Evolutionary conservation across 2,329 filamentous ascomycete species (phyloP), one percentile per base, ranked within the genome.

Genomic region (Calonectria montana): DNA sequence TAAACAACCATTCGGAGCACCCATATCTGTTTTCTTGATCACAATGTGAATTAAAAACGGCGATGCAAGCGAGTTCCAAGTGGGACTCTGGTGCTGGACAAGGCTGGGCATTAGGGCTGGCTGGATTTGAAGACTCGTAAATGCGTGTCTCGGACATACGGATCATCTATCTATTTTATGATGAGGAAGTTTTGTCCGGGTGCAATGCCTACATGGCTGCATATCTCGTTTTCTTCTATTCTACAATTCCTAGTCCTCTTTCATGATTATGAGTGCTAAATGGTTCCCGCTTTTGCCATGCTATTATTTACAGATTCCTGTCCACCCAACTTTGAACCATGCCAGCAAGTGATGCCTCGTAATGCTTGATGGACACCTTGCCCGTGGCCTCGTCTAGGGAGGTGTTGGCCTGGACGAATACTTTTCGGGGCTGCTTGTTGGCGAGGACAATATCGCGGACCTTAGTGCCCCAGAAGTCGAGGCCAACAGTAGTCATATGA

Each of bases 391-490:
- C 88, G 73, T 93, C 91, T 47, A 97, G 81, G 69, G 92, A 89
- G 0, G 96, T 98, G 83, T 97, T 98, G 71, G 94, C 95, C 86
- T 98, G 96, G 66, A 98, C 95, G 85, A 97, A 98, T 53, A 98
- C 93, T 87, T 96, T 96, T 71, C 94, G 87, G n/a, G 94, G 94
- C 84, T 94, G 93, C 86, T 94, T 94, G 83, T 94, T 94, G 78
- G 88, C 87, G 48, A 96, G 84, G 27, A 96, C 94, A 72, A 94
- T 89, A 57, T 93, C 91, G 69, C 96, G 89, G 29, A 98, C 91
- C 84, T 93, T 93, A 75, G 90, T 91, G 67, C 93, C 95, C 90
- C 94, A 98, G 86, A 94, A 98, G 45, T 94, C 92, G 65, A 91
- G 85, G 70, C 94, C 94, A 25, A 98, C 96, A 27, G 89, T 87